These are phyloP conservation scores for Naganishia friedmannii DNA, from an alignment of 768 basidiomycete species.

Conservation along the genomic window DNA sequence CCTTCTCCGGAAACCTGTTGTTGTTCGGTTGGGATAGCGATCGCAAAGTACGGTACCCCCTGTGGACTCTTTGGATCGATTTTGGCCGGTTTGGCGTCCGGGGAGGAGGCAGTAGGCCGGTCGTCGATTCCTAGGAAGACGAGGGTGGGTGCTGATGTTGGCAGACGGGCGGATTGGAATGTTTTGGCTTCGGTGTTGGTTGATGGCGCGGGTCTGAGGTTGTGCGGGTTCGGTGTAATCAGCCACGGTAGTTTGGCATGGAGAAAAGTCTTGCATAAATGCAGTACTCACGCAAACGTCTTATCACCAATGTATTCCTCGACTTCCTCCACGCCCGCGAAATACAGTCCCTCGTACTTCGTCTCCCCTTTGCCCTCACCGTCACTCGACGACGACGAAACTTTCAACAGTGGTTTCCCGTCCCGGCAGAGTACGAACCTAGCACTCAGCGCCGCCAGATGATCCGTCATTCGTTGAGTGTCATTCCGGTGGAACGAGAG, in stretches of 20 bases:
- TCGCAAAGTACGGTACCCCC: constrained; percentile 80
- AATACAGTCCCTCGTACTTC: constrained; percentile 52
- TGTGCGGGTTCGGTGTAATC: constrained; percentile 40
- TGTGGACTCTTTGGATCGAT: constrained; percentile 65
- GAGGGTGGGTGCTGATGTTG: constrained; percentile 36
- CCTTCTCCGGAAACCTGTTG: constrained; percentile 37
- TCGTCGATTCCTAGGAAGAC: constrained; percentile 51
- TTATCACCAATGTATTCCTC: constrained; percentile 61
- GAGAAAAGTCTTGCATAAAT: no score
- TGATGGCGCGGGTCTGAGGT: constrained; percentile 23
- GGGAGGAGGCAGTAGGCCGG: constrained; percentile 28
- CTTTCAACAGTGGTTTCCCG: constrained; percentile 25
- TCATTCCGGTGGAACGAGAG: constrained; percentile 64
- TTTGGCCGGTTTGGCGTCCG: constrained; percentile 57
- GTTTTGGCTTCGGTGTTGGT: constrained; percentile 58
- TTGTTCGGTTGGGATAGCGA: constrained; percentile 63
- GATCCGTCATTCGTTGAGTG: constrained; percentile 69
- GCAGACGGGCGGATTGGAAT: constrained; percentile 44
- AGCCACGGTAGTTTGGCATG: constrained; percentile 32
- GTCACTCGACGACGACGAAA: background rate
- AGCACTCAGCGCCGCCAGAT: constrained; percentile 62
- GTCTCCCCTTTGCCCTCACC: background rate
- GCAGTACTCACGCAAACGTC: constrained; percentile 19
- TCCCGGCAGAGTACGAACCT: constrained; percentile 70
- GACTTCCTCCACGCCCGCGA: constrained; percentile 64